A percentile compares a stretch with the other conserved stretches of the same genome.
Conservation (phyloP, 2,329 filamentous ascomycete species). For the Colletotrichum scovillei region DNA sequence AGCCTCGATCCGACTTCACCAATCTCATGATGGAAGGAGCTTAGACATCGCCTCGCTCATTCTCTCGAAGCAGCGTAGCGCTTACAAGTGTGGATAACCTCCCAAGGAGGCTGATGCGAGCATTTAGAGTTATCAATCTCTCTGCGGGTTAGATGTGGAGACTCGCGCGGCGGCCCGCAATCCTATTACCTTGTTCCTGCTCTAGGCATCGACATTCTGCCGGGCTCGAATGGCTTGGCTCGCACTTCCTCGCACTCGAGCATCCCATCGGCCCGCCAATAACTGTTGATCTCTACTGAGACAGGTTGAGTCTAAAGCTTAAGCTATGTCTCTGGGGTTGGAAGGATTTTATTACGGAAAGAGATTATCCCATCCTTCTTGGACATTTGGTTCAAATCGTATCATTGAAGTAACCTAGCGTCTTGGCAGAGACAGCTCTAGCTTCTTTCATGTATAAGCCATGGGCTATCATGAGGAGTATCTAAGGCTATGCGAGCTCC, state of each 20-base stretch:
- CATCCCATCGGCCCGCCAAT: not conserved
- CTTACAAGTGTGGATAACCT: not conserved
- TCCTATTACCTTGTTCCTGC: not conserved
- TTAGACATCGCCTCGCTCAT: no score
- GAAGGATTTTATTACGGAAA: not conserved
- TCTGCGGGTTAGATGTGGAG: not conserved
- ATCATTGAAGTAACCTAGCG: not conserved
- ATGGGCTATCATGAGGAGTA: no score
- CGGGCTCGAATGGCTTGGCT: not conserved
- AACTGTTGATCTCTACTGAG: not conserved
- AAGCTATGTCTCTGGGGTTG: not conserved
- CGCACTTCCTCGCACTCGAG: not conserved
- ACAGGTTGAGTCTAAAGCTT: not conserved
- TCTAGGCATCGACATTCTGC: not conserved
- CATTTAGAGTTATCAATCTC: not conserved
- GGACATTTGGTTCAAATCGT: not conserved
- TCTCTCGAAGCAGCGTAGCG: not conserved
- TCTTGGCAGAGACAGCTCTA: not conserved
- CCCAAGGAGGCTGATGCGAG: not conserved
- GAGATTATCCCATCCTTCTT: not conserved
- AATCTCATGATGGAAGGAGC: no score
- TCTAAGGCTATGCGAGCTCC: no score
- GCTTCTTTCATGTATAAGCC: no score
- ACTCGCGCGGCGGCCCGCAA: not conserved
- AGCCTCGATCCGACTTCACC: no score